These are phyloP conservation scores for Dryas drummondii DNA, from an alignment of 306 rosid genomes.

Conservation along the genomic window DNA sequence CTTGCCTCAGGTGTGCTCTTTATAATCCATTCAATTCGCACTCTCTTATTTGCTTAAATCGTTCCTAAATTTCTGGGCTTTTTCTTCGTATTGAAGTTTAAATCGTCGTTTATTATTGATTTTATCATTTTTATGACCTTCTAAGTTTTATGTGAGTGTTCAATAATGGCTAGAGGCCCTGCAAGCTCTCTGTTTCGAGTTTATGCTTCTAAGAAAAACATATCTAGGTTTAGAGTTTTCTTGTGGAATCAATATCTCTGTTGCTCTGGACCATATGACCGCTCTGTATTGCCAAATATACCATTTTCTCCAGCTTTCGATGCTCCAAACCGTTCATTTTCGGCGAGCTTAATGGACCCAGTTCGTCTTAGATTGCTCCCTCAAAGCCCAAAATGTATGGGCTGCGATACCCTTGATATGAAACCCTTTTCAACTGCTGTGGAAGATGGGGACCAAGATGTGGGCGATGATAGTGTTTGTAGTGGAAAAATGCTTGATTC, in stretches of 20 bases:
- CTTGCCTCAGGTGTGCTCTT: slow-evolving; percentile 17
- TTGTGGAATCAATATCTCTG: slow-evolving; percentile 30
- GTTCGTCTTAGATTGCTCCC: slow-evolving; percentile 1
- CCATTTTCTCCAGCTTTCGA: slow-evolving; percentile 16
- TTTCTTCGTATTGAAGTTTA: neutral
- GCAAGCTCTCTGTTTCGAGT: slow-evolving; percentile 43
- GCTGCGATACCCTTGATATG: slow-evolving; percentile 7
- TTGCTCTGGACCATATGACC: slow-evolving; percentile 22
- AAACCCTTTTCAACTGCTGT: slow-evolving; percentile 44
- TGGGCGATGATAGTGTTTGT: slow-evolving; percentile 18
- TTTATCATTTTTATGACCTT: neutral
- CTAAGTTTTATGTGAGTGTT: neutral
- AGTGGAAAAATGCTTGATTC: slow-evolving; percentile 12
- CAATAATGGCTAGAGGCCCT: slow-evolving; percentile 62
- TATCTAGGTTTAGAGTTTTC: slow-evolving; percentile 37
- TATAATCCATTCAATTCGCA: slow-evolving; percentile 7
- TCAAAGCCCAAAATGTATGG: slow-evolving; percentile 29
- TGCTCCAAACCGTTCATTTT: slow-evolving; percentile 29
- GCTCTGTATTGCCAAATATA: slow-evolving; percentile 19
- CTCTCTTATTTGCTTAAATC: neutral
- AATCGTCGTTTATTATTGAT: neutral
- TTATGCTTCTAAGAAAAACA: slow-evolving; percentile 42
- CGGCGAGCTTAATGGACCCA: slow-evolving; percentile 29
- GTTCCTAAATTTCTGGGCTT: neutral
- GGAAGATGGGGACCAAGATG: slow-evolving; percentile 19